phyloP scores from a whole-genome alignment of 495 filamentous ascomycete species.

The Lindgomyces ingoldianus region DNA sequence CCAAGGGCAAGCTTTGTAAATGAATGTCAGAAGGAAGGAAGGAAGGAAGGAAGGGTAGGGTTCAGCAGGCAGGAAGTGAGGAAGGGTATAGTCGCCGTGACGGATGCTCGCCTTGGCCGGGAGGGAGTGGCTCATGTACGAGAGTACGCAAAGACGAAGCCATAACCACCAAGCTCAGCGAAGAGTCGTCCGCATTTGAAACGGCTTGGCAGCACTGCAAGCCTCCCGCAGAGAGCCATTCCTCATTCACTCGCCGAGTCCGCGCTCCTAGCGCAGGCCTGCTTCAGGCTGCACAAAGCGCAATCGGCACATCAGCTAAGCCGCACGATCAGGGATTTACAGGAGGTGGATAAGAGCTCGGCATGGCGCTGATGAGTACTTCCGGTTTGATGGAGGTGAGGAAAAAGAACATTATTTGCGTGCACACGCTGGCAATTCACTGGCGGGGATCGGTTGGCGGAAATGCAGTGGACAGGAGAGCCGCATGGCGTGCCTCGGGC shows the following conservation, averaged over 20 bases:
- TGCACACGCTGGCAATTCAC: neutral
- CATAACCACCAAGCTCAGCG: conserved; percentile 32
- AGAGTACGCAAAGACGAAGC: conserved; percentile 1
- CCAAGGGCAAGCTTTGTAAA: conserved; percentile 21
- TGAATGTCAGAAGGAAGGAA: conserved; percentile 31
- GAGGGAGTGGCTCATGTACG: conserved; percentile 35
- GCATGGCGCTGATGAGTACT: neutral
- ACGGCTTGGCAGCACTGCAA: conserved; percentile 30
- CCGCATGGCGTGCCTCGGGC: neutral
- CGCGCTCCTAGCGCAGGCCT: conserved; percentile 14
- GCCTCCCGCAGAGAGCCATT: conserved; percentile 24
- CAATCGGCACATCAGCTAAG: no score
- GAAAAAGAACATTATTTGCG: neutral
- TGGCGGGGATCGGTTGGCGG: neutral
- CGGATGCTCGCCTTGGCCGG: conserved; percentile 6
- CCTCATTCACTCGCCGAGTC: conserved; percentile 13
- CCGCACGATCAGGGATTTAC: no score
- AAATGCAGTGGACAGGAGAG: neutral
- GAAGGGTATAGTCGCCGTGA: neutral
- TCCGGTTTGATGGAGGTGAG: neutral
- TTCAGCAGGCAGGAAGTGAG: neutral
- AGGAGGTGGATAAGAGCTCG: neutral
- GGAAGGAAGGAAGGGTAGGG: conserved; percentile 3
- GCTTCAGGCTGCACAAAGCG: conserved; percentile 8
- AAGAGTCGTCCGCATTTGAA: conserved; percentile 31